Evolutionary conservation across 163 green algal genomes (phyloP).

Genomic region (Volvox carteri): DNA sequence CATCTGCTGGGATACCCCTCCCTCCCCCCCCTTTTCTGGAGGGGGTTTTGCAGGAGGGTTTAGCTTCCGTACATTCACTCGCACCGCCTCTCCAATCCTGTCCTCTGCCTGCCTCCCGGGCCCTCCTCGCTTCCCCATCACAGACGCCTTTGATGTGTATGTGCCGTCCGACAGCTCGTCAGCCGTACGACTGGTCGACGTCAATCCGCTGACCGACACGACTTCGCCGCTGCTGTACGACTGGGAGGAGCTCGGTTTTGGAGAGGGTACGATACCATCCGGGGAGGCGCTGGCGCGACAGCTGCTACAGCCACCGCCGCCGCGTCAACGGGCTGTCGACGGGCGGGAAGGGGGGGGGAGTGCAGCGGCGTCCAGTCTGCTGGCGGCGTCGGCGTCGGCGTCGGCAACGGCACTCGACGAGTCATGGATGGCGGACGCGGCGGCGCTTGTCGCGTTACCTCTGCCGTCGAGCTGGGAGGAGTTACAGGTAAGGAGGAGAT

Average conservation of each 20-base stretch:
- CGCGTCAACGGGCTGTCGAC: too few species aligned
- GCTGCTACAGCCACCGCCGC: constrained; percentile 13
- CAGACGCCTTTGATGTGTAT: constrained; percentile 91
- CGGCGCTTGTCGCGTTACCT: neutral
- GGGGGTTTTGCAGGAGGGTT: too few species aligned
- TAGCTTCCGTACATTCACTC: too few species aligned
- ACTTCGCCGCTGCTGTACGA: constrained; percentile 92
- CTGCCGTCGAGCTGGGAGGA: neutral
- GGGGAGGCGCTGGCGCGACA: neutral
- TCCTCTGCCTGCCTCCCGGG: neutral
- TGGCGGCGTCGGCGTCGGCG: neutral
- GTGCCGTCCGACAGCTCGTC: constrained; percentile 68
- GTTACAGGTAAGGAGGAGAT: constrained; percentile 17
- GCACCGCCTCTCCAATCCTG: too few species aligned
- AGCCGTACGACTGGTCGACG: constrained; percentile 89
- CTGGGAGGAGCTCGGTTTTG: constrained; percentile 89
- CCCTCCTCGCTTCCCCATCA: neutral
- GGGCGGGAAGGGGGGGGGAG: neutral
- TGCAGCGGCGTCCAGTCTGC: neutral
- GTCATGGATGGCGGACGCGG: constrained; percentile 37
- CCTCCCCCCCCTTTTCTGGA: neutral
- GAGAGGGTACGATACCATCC: constrained; percentile 13
- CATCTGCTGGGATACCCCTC: too few species aligned
- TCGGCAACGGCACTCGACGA: neutral
- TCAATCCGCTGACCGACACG: constrained; percentile 88